Conservation (phyloP, 2,329 filamentous ascomycete species). For the Arthrobotrys pseudoclavata region DNA sequence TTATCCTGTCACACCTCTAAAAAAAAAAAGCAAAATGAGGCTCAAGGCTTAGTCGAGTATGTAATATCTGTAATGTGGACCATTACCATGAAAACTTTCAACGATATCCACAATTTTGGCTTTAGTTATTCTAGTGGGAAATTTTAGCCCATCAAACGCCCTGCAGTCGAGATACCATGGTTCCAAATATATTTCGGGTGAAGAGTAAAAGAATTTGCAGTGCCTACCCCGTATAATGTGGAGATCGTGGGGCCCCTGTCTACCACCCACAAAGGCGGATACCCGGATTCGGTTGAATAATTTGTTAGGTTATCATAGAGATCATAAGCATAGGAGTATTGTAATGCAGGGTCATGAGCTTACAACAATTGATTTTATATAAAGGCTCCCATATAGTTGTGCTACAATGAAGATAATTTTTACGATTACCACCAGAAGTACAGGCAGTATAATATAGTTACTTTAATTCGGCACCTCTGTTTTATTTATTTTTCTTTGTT, state of each 20-base stretch:
- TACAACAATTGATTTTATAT: not conserved
- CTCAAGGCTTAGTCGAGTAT: constrained; percentile 4
- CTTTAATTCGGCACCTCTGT: not conserved
- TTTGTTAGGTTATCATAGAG: not conserved
- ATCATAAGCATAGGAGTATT: not conserved
- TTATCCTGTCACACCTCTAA: constrained; percentile 11
- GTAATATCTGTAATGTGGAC: not conserved
- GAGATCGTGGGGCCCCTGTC: not conserved
- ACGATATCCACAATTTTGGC: not conserved
- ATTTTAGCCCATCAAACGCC: not conserved
- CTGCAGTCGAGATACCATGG: not conserved
- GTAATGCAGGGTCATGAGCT: not conserved
- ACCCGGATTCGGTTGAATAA: not conserved
- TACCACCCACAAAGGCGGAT: not conserved
- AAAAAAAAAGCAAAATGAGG: constrained; percentile 1
- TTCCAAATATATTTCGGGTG: not conserved
- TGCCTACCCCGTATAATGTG: not conserved
- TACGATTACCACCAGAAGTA: not conserved
- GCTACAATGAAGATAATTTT: no score
- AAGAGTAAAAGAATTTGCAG: not conserved
- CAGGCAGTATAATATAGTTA: not conserved
- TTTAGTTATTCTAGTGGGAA: not conserved
- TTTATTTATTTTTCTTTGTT: constrained; percentile 2
- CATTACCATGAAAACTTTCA: not conserved
- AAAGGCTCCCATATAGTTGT: not conserved